Percentiles rank a stretch among this genome's conserved stretches.
Conservation (phyloP, 148 eudicot species). For the Arbutus unedo region DNA sequence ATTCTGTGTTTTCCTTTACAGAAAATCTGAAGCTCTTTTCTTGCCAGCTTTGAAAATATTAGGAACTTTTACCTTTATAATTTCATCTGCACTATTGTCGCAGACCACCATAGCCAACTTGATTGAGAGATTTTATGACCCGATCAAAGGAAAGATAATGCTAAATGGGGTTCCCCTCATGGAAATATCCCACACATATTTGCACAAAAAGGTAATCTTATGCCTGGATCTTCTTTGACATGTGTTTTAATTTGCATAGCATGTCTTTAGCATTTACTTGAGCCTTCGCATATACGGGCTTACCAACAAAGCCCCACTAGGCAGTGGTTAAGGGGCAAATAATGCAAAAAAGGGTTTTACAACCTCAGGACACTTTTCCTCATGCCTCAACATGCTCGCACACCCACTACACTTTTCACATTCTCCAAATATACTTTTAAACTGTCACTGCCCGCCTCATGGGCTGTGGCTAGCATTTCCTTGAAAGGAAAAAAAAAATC, state of each 20-base stretch:
- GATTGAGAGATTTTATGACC: conserved; percentile 68
- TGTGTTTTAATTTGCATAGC: not conserved
- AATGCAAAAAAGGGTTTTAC: not conserved
- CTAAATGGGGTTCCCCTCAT: conserved; percentile 52
- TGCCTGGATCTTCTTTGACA: not conserved
- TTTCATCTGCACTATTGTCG: not conserved
- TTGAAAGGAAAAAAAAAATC: not conserved
- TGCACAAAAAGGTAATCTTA: conserved; percentile 16
- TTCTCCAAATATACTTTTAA: not conserved
- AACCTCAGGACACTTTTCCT: not conserved
- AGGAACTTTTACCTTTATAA: conserved; percentile 8
- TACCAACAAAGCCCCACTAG: not conserved
- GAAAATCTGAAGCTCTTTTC: not conserved
- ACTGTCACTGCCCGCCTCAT: not conserved
- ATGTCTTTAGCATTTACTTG: not conserved
- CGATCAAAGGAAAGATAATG: conserved; percentile 55
- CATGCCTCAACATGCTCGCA: not conserved
- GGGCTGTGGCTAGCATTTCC: not conserved
- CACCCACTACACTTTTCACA: not conserved
- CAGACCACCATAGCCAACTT: conserved; percentile 71
- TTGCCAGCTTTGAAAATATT: not conserved
- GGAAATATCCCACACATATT: conserved; percentile 34
- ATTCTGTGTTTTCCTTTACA: not conserved
- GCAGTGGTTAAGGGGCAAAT: not conserved
- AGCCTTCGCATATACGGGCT: not conserved